Evolutionary conservation across 495 filamentous ascomycete species (phyloP).

Genomic region (Talaromyces borbonicus): DNA sequence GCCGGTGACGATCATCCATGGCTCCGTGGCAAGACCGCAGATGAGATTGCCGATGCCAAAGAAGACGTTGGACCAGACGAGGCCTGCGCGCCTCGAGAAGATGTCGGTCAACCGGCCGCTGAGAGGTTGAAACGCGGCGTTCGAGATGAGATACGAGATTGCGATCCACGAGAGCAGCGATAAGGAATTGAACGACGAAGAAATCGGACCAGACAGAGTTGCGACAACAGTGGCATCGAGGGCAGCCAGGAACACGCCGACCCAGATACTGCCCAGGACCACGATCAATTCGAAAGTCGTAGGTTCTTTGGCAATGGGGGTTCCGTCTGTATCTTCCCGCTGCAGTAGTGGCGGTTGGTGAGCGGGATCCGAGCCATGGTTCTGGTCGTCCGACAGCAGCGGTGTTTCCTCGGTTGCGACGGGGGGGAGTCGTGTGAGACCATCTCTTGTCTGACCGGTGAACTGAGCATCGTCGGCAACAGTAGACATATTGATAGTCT

Average conservation of each 20-base stretch:
- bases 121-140: constrained; percentile 78
- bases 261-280: constrained; percentile 46
- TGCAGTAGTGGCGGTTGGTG: background rate
- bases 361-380: constrained; percentile 9
- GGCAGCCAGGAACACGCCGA: constrained; percentile 78
- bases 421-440: constrained; percentile 3
- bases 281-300: constrained; percentile 33
- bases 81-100: constrained; percentile 64
- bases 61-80: constrained; percentile 69
- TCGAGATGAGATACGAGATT: constrained; percentile 81
- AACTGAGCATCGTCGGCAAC: constrained; percentile 11
- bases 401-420: constrained; percentile 32
- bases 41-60: constrained; percentile 78
- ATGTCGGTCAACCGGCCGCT: constrained; percentile 85
- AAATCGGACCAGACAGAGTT: constrained; percentile 77
- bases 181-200: constrained; percentile 72
- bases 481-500: constrained; percentile 13
- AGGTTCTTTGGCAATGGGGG: constrained; percentile 25
- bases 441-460: constrained; percentile 2
- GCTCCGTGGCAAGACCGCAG: constrained; percentile 66
- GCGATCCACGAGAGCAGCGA: constrained; percentile 87
- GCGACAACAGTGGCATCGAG: constrained; percentile 76
- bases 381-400: constrained; percentile 25
- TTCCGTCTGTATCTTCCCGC: constrained; percentile 8
- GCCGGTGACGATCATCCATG: constrained; percentile 66